phyloP scores from a whole-genome alignment of 495 filamentous ascomycete genomes.

The Talaromyces liani region DNA sequence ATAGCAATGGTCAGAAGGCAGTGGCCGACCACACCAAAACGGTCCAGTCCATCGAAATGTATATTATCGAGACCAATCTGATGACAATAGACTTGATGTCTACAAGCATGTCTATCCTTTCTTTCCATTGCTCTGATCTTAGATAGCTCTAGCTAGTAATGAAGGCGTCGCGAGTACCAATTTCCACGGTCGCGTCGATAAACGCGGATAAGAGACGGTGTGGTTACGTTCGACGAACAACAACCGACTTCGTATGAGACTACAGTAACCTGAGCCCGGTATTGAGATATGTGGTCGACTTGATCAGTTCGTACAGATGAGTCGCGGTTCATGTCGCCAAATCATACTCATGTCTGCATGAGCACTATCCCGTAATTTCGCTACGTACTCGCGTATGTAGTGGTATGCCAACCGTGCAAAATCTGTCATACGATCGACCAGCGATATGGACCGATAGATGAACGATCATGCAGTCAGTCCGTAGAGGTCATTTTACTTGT shows the following conservation, averaged over 20 bases:
- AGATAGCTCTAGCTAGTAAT: conserved; percentile 3
- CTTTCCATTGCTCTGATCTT: conserved; percentile 4
- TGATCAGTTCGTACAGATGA: not conserved
- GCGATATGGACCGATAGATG: not conserved
- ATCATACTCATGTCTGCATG: not conserved
- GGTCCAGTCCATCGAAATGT: conserved; percentile 6
- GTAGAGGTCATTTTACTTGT: not conserved
- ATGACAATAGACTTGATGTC: conserved; percentile 9
- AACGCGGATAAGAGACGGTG: too few relatives aligned
- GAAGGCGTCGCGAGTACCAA: not conserved
- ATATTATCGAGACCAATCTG: conserved; percentile 7
- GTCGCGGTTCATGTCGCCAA: not conserved
- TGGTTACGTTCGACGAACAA: too few relatives aligned
- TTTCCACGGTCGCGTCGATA: not conserved
- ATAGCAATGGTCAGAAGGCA: conserved; percentile 25
- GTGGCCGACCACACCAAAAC: conserved; percentile 13
- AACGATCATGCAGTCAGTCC: not conserved
- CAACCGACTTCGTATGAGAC: too few relatives aligned
- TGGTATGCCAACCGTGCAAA: not conserved
- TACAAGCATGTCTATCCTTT: conserved; percentile 10
- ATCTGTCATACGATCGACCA: not conserved
- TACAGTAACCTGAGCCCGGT: too few relatives aligned
- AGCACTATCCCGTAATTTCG: too few relatives aligned
- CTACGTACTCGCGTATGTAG: not conserved
- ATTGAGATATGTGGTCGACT: not conserved